These are phyloP conservation scores for Paracoccidioides lutzii DNA, from an alignment of 2,329 filamentous ascomycete genomes.

Conservation along the genomic window DNA sequence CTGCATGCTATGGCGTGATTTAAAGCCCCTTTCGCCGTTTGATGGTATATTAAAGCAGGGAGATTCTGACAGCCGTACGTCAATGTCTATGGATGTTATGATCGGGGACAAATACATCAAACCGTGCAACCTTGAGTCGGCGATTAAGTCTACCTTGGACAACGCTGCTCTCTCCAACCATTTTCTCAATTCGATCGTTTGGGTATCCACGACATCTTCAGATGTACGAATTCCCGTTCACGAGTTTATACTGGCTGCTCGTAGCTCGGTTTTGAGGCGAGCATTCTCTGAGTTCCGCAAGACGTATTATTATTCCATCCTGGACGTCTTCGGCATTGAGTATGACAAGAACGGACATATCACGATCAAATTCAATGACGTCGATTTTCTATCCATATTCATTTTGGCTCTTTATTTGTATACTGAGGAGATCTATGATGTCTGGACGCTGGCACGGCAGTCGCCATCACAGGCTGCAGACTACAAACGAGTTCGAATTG, in stretches of 20 bases:
- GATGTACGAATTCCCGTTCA: constrained; percentile 67
- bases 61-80: constrained; percentile 25
- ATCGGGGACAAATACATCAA: not conserved
- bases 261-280: constrained; percentile 56
- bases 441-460: constrained; percentile 68
- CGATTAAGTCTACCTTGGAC: constrained; percentile 21
- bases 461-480: constrained; percentile 53
- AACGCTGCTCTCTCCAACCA: constrained; percentile 13
- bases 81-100: not conserved
- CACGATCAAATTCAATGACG: constrained; percentile 51
- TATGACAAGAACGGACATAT: constrained; percentile 39
- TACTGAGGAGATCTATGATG: constrained; percentile 64
- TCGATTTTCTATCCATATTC: constrained; percentile 67
- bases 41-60: constrained; percentile 36
- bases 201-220: constrained; percentile 45
- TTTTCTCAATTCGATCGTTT: constrained; percentile 22
- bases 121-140: constrained; percentile 9
- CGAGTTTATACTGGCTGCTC: constrained; percentile 61
- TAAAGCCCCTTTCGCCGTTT: constrained; percentile 58
- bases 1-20: constrained; percentile 60
- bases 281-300: constrained; percentile 47
- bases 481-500: constrained; percentile 66
- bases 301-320: constrained; percentile 41
- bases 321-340: constrained; percentile 49
- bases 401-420: constrained; percentile 73